Evolutionary conservation across 441 rosid genomes (phyloP), one percentile per base, ranked within the genome.

Genomic region (Euphorbia celastroides): DNA sequence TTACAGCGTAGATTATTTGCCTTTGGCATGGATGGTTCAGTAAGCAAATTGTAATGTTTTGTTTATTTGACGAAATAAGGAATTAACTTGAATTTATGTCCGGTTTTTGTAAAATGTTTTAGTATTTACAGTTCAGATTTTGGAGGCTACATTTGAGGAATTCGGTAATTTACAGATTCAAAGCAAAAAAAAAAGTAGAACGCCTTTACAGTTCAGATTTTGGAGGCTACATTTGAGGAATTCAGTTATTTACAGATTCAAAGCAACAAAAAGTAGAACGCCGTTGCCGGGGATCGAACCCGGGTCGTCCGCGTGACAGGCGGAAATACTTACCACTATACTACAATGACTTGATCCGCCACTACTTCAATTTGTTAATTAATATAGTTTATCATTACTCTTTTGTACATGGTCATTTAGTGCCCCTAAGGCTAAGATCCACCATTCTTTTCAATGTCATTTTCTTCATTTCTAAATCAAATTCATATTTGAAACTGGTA

Each of bases 211-310:
- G 51, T 17, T 46, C 2, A 46, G 19, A 46, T 16, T 46, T 46
- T 46, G 5, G 51, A 17, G 51, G 51, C 51, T 16, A 46, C n/a
- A 0, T 2, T 46, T 17, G n/a, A 46, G 51, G 51, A 44, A 9
- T 44, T 46, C 51, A 20, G 16, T 46, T 3, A 16, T 44, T 42
- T 10, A 17, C 48, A 13, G 14, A 42, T 1, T 2, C 1, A 14
- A 1, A 9, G n/a, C 3, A 41, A 41, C 1, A 17, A 17, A 17
- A 16, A 16, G n/a, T n/a, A 0, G 5, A 38, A 4, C 89, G 87
- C 88, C 89, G 87, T 79, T 88, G 89, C 89, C 93, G 84, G 91
- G 88, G 83, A 85, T 88, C 87, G 89, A 90, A 90, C 96, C 90
- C 92, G 91, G 93, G 89, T 93, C 87, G 48, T 89, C 92, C 82